Evolutionary conservation across 2,329 filamentous ascomycete genomes (phyloP).

Genomic region (Remersonia thermophila): DNA sequence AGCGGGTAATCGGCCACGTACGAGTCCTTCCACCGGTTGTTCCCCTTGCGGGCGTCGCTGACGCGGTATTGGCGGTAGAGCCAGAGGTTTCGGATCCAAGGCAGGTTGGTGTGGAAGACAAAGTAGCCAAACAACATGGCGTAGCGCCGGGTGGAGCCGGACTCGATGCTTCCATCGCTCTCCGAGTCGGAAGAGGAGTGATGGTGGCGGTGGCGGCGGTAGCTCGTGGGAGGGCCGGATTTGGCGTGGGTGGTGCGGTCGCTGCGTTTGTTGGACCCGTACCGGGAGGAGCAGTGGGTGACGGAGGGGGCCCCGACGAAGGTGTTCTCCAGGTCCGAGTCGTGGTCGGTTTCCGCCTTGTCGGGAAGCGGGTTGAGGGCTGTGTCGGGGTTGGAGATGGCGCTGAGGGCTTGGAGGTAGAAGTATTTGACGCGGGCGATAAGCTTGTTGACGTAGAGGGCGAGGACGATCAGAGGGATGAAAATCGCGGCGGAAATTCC

Average conservation of each 20-base stretch:
- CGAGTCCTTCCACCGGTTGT: slow-evolving; percentile 6
- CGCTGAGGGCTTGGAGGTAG: slow-evolving; percentile 3
- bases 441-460: slow-evolving; percentile 10
- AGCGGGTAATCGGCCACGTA: slow-evolving; percentile 7
- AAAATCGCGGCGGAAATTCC: slow-evolving; percentile 6
- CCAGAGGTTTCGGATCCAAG: slow-evolving; percentile 3
- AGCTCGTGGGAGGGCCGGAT: too few species aligned
- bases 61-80: slow-evolving; percentile 2
- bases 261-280: slow-evolving; percentile 1
- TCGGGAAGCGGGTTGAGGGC: background rate
- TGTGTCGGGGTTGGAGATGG: background rate
- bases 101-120: slow-evolving; percentile 3
- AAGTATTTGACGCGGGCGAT: slow-evolving; percentile 3
- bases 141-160: background rate
- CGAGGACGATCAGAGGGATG: slow-evolving; percentile 6
- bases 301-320: background rate
- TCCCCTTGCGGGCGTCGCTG: background rate
- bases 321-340: slow-evolving; percentile 3
- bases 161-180: too few species aligned
- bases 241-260: background rate
- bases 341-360: slow-evolving; percentile 1
- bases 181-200: too few species aligned
- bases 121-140: slow-evolving; percentile 4
- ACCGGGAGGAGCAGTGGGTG: background rate
- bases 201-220: too few species aligned